Base-by-base conservation (phyloP, 2,329 filamentous ascomycete species). In the Fusarium euwallaceae region DNA sequence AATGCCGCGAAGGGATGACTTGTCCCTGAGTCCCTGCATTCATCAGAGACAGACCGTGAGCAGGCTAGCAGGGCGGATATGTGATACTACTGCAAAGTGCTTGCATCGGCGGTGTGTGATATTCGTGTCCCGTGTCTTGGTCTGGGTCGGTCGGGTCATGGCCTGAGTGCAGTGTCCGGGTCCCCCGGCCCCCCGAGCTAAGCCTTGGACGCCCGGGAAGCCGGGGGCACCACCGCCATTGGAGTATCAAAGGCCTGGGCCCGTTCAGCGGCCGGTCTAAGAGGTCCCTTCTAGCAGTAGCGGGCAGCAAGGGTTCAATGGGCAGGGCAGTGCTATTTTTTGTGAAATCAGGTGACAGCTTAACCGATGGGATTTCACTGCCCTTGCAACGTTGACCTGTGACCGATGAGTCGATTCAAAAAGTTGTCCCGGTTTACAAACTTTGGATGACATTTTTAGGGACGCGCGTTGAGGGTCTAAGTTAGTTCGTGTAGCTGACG, bases 251-350 rank as follows among this genome's bases (percentile, higher is more conserved):
- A 43, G 41, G 29, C 36, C 43, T 45, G 20, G 39, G 41, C 53
- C 53, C 62, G 59, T 64, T 58, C 37, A 61, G 17, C 36, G 51
- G 53, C 59, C 45, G 37, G 60, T 20, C 64, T 68, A 67, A 59
- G 39, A 64, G 59, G 60, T 76, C 68, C 74, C 69, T 74, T 68
- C 64, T 62, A 62, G 69, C 74, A 75, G 72, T 74, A 74, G 72
- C 68, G 69, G 69, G 69, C 29, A 34, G 69, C 61, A 27, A 61
- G 60, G 29, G 29, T 32, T 32, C 29, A 32, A 32, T 32, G 10
- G 29, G 10, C 29, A 32, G 29, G 9, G 29, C 10, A 11, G 29
- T 10, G 29, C 29, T 67, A 62, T 32, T 45, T 56, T 63, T 48
- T 65, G 41, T 51, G 48, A 61, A 53, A 64, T 76, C 71, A 77